Conservation (phyloP, 2,329 filamentous ascomycete species). For the Lasiodiplodia sp. region DNA sequence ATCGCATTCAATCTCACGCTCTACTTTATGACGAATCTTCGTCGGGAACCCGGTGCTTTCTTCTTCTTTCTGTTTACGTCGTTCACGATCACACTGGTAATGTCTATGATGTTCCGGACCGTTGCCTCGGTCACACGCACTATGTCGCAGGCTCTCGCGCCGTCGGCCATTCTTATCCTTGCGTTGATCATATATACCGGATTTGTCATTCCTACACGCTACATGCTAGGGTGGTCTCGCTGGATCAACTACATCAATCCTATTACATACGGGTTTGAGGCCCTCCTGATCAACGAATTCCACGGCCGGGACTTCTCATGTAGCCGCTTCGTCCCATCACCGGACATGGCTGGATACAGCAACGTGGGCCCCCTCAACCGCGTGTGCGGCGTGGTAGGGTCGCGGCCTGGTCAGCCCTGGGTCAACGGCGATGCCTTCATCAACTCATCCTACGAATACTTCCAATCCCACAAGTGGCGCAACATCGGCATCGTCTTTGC, state of each 20-base stretch:
- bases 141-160: conserved; percentile 61
- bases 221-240: conserved; percentile 79
- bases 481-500: conserved; percentile 51
- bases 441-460: conserved; percentile 33
- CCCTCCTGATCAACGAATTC: conserved; percentile 82
- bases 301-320: conserved; percentile 64
- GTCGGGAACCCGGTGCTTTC: conserved; percentile 54
- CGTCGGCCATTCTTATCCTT: conserved; percentile 63
- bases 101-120: conserved; percentile 56
- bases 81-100: conserved; percentile 52
- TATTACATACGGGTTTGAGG: conserved; percentile 78
- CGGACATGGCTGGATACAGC: conserved; percentile 40
- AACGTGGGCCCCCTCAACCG: conserved; percentile 35
- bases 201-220: conserved; percentile 59
- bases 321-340: conserved; percentile 42
- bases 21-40: conserved; percentile 59
- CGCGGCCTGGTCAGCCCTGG: conserved; percentile 37
- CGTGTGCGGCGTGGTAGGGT: conserved; percentile 44
- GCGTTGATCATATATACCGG: conserved; percentile 66
- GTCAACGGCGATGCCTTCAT: conserved; percentile 42
- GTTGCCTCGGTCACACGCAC: conserved; percentile 73
- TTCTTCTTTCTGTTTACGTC: conserved; percentile 58
- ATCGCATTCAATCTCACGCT: conserved; percentile 55
- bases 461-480: conserved; percentile 45
- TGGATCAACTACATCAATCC: conserved; percentile 85